Conservation (phyloP, 768 basidiomycete genomes). For the Peribolospora kevripleyi region DNA sequence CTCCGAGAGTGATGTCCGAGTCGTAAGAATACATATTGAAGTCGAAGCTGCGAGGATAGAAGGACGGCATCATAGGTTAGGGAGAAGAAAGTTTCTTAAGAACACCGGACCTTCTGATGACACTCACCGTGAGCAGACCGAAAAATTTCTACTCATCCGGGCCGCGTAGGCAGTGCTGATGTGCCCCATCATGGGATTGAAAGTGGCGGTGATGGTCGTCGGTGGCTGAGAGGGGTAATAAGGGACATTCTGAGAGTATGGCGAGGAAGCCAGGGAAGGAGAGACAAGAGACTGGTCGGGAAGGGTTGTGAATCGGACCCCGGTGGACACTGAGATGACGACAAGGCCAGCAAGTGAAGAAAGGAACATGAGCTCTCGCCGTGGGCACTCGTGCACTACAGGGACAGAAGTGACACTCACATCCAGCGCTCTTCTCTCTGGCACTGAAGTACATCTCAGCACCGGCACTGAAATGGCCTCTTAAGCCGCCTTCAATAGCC, state of each 20-base stretch:
- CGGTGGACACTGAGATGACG: conserved; percentile 47
- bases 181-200: conserved; percentile 91
- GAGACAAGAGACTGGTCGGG: conserved; percentile 45
- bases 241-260: conserved; percentile 13
- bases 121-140: conserved; percentile 37
- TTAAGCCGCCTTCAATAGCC: conserved; percentile 67
- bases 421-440: conserved; percentile 74
- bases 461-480: conserved; percentile 71
- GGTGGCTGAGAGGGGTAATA: conserved; percentile 45
- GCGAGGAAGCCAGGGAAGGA: conserved; percentile 22
- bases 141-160: conserved; percentile 57
- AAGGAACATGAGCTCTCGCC: not conserved
- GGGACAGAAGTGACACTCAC: conserved; percentile 25
- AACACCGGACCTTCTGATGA: no score
- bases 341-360: not conserved
- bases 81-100: no score
- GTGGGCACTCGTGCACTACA: not conserved
- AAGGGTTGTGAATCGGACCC: conserved; percentile 76
- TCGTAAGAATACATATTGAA: conserved; percentile 95
- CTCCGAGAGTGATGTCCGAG: conserved; percentile 84
- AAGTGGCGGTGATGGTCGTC: conserved; percentile 77
- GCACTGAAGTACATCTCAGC: conserved; percentile 85
- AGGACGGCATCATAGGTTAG: no score
- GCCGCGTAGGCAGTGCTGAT: conserved; percentile 77
- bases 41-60: conserved; percentile 36